Base-by-base conservation (phyloP, 495 filamentous ascomycete species). In the Bombardia bombarda region DNA sequence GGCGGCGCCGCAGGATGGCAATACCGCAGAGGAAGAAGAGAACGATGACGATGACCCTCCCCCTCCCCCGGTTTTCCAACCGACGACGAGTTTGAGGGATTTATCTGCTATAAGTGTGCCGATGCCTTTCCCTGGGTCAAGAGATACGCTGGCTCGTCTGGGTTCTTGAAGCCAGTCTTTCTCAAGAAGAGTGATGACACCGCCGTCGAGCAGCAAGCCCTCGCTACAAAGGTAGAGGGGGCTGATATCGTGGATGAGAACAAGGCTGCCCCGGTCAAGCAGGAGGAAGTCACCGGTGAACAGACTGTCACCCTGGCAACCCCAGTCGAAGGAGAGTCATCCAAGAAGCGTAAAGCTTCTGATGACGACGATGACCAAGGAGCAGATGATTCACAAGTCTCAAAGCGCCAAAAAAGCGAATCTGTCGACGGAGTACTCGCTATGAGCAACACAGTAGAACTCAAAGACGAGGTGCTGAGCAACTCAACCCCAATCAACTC, bases 81-180 rank as follows among this genome's bases (percentile, higher is more conserved):
- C 0, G 90, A 96, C 49, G 86, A 95, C 17, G 78, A 83, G 37
- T 98, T 96, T 52, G 85, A 90, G 8, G 74, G 78, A 21, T 85
- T 96, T 53, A 76, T 99, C 35, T 99, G 93, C 68, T 95, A 88
- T 70, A 88, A 93, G 57, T 99, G 93, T 52, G 72, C 92, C 24
- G 83, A 90, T 19, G 79, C 86, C 1, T 79, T 86, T 53, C 89
- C 89, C 0, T 99, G 90, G 92, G 80, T 99, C 52, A 92, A 88
- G 66, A 66, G 72, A 43, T 97, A 96, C 53, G 90, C 87, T n/a
- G 85, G 85, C 3, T 77, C 82, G 0, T 57, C 74, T 2, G 89
- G 89, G 3, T 97, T 99, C 54, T 67, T 97, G 4, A 74, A 79
- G 3, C 74, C 90, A 0, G 80, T 93, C 0, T 70, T 64, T 43